A percentile compares a stretch with the other conserved stretches of the same genome.
Evolutionary conservation across 2,329 filamentous ascomycete genomes (phyloP).

Genomic region (Juglanconis sp.): DNA sequence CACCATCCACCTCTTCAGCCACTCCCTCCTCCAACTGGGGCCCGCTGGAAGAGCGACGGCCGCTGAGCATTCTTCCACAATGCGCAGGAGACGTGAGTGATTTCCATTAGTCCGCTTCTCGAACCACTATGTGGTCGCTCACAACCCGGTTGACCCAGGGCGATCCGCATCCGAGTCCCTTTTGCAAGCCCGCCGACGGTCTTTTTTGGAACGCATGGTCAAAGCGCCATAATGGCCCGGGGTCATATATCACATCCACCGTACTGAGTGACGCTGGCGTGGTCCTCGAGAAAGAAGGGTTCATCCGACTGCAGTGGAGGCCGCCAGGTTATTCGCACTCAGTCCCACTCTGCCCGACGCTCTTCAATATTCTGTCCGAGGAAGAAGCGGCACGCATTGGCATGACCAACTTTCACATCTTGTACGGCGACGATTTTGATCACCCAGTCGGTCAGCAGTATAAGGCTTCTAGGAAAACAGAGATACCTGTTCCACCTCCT

Average conservation of each 20-base stretch:
- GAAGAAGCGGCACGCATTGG: not conserved
- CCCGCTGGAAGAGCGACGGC: not conserved
- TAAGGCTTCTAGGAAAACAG: not conserved
- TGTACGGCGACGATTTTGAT: not conserved
- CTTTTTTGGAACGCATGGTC: not conserved
- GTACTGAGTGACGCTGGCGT: not conserved
- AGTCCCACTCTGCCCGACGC: not conserved
- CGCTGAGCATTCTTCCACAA: not conserved
- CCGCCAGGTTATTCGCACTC: not conserved
- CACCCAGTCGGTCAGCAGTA: not conserved
- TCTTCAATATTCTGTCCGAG: not conserved
- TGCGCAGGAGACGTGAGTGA: not conserved
- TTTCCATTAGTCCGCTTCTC: not conserved
- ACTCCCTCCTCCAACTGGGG: not conserved
- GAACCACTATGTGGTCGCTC: not conserved
- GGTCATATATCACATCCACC: not conserved
- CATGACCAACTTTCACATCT: not conserved
- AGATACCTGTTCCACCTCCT: not conserved
- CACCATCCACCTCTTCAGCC: not conserved
- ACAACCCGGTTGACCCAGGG: not conserved
- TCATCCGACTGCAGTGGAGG: not conserved
- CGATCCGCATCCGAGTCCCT: not conserved
- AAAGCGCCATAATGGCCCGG: not conserved
- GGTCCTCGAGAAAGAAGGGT: not conserved
- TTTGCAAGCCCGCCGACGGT: not conserved